These are phyloP conservation scores for Corymbia maculata DNA, from an alignment of 345 rosid species.

Conservation along the genomic window DNA sequence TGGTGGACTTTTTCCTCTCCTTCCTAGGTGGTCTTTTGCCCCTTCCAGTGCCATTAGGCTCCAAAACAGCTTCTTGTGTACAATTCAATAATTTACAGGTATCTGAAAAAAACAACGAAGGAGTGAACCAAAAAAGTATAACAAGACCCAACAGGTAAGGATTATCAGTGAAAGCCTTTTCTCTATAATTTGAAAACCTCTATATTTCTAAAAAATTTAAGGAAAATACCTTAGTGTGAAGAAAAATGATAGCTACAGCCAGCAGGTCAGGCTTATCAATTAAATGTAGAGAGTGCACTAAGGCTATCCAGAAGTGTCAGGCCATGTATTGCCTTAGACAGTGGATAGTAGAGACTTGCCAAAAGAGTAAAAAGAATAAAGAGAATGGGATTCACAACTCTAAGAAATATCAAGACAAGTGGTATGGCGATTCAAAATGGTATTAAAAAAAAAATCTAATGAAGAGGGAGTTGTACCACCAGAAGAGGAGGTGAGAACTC, in stretches of 20 bases:
- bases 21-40: slow-evolving; percentile 43
- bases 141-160: neutral
- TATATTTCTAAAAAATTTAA: neutral
- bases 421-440: neutral
- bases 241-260: neutral
- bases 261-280: neutral
- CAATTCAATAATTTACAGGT: slow-evolving; percentile 36
- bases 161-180: neutral
- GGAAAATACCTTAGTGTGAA: neutral
- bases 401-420: neutral
- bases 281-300: neutral
- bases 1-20: slow-evolving; percentile 41
- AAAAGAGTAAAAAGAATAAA: neutral
- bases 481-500: neutral
- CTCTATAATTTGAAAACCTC: neutral
- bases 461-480: neutral
- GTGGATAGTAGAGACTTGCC: neutral
- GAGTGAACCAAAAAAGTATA: neutral
- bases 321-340: neutral
- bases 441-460: neutral
- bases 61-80: slow-evolving; percentile 12
- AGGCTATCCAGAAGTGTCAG: neutral
- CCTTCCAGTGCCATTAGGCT: slow-evolving; percentile 21
- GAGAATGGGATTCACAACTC: neutral
- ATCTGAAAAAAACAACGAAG: slow-evolving; percentile 21